A percentile compares a stretch with the other conserved stretches of the same genome.
Evolutionary conservation across 2,329 filamentous ascomycete genomes (phyloP).

Genomic region (Lecanicillium sp.): DNA sequence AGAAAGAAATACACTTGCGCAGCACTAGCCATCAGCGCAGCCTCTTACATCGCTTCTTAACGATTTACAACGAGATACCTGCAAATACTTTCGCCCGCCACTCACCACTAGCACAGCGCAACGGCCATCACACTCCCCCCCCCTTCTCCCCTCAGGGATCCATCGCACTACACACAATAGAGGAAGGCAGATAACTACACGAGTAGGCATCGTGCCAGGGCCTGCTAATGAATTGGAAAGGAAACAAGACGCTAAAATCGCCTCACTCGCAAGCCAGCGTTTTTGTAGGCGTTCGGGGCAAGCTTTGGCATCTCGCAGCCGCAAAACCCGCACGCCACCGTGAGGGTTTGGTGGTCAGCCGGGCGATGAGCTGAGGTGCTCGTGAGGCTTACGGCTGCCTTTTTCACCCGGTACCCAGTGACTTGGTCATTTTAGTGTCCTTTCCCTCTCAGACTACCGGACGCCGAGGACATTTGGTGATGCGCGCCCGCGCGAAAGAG

Average conservation of each 20-base stretch:
- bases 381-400: slow-evolving; percentile 1
- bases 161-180: background rate
- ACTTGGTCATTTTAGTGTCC: background rate
- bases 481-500: no score
- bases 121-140: background rate
- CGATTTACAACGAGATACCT: background rate
- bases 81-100: background rate
- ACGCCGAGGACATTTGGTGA: no score
- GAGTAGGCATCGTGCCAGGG: background rate
- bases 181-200: background rate
- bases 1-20: no score
- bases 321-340: no score
- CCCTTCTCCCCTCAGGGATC: background rate
- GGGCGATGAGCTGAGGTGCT: background rate
- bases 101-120: background rate
- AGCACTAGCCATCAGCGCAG: background rate
- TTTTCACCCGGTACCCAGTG: background rate
- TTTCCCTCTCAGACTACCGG: background rate
- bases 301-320: no score
- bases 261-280: background rate
- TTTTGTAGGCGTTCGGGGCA: background rate
- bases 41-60: background rate
- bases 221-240: background rate
- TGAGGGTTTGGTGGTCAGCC: background rate
- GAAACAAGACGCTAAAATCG: background rate